A percentile compares a stretch with the other conserved stretches of the same genome.
Conservation (phyloP, 2,329 filamentous ascomycete species). For the Ambrosiella cleistominuta region DNA sequence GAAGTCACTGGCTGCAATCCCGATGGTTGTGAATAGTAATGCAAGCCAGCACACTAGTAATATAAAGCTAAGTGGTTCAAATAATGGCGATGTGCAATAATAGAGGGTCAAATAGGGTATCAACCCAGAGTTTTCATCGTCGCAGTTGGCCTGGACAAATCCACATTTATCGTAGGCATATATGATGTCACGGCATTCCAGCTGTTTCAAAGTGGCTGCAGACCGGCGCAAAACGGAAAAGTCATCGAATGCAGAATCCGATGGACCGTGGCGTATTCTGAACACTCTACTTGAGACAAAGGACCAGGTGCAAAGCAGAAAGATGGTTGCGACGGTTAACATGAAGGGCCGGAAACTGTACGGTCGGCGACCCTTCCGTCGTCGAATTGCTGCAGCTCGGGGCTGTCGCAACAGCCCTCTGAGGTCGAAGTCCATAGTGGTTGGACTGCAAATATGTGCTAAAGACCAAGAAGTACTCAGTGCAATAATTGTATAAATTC, state of each 20-base stretch:
- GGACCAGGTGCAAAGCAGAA: slow-evolving; percentile 3
- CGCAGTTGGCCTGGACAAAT: slow-evolving; percentile 67
- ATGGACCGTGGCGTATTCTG: background rate
- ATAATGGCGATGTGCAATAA: slow-evolving; percentile 59
- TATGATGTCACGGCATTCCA: slow-evolving; percentile 64
- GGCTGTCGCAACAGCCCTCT: background rate
- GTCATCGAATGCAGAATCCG: background rate
- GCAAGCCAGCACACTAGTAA: slow-evolving; percentile 70
- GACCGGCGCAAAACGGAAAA: background rate
- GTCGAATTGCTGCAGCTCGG: background rate
- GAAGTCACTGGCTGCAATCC: slow-evolving; percentile 95
- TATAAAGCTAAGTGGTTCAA: slow-evolving; percentile 59
- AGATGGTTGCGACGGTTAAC: slow-evolving; percentile 3
- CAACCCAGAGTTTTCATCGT: slow-evolving; percentile 77
- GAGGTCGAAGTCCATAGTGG: background rate
- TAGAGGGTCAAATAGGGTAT: slow-evolving; percentile 79
- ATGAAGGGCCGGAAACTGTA: slow-evolving; percentile 4
- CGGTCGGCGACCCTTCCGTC: background rate
- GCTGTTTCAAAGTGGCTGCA: background rate
- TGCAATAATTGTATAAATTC: too few species aligned
- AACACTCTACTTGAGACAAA: slow-evolving; percentile 1
- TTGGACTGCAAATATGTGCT: too few species aligned
- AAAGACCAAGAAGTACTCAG: too few species aligned
- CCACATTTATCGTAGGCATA: slow-evolving; percentile 63
- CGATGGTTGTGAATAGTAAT: slow-evolving; percentile 87